These are phyloP conservation scores for Suillus cothurnatus DNA, from an alignment of 768 basidiomycete species.

Conservation along the genomic window DNA sequence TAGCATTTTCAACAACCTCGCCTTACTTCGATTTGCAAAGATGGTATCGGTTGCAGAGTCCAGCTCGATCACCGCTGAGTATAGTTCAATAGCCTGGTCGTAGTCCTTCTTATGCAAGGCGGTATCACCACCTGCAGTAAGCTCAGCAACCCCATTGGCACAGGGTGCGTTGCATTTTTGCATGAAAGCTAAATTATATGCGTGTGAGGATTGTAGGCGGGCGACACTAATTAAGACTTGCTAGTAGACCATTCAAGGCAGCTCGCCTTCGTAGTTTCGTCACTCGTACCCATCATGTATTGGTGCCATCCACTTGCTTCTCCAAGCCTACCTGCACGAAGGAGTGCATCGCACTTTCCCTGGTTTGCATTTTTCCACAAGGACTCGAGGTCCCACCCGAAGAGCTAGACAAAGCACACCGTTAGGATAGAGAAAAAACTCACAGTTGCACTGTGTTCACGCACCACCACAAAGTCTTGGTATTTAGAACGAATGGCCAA, in stretches of 20 bases:
- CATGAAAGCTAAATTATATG: background rate
- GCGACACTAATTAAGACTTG: background rate
- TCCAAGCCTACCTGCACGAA: background rate
- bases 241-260: constrained; percentile 1
- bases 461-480: background rate
- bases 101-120: background rate
- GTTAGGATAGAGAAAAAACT: background rate
- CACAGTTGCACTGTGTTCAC: background rate
- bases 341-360: background rate
- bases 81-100: background rate
- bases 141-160: background rate
- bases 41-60: background rate
- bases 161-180: background rate
- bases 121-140: background rate
- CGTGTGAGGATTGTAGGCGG: background rate
- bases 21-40: background rate
- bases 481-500: background rate
- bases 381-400: background rate
- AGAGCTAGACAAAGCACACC: background rate
- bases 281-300: constrained; percentile 1
- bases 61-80: background rate
- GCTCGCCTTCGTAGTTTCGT: background rate
- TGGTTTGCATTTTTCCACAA: background rate
- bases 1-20: background rate
- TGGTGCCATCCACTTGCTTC: background rate